Evolutionary conservation across 108 stramenopile species (phyloP), one percentile per base, ranked within the genome.

Genomic region (Conticribra weissflogii): DNA sequence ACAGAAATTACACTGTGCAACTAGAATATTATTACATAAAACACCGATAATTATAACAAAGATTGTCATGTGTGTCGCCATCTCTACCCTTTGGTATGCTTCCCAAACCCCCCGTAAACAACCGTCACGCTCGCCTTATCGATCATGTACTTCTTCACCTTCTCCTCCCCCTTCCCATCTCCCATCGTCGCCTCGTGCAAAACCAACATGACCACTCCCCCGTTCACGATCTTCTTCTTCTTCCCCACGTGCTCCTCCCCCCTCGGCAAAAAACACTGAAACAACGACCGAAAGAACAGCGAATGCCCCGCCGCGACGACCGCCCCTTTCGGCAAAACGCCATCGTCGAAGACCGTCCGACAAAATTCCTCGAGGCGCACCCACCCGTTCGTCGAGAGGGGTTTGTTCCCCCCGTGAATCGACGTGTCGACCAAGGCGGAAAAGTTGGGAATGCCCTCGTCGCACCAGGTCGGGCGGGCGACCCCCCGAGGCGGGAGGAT

Each of bases 171-270:
- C 28, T 66, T 62, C 2, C 81, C 85, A 23, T 51, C 63, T 19
- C 14, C 53, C 17, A 85, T 74, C 14, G 78, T 83, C 19, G 83
- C 89, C 77, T 91, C 88, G 59, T 87, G 59, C 52, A 97, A 61
- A 0, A 84, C 85, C 45, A 95, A 84, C 55, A 86, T 82, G 17
- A 88, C 91, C 48, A 82, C 59, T 29, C 96, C 94, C 19, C 92
- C 93, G 59, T 97, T 97, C 48, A 89, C 76, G 25, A 97, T 53
- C 72, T 97, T 97, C 68, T 92, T 94, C 80, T 78, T 86, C 58
- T 95, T 92, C 44, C 73, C 61, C 5, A 85, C 67, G 63, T 94
- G 93, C 8, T 91, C 83, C 33, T 74, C 63, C 23, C 36, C 54
- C 7, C 75, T 45, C 0, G 96, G 96, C 27, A 97, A 60, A 68